Conservation (phyloP, 306 rosid species). For the Oemleria cerasiformis region DNA sequence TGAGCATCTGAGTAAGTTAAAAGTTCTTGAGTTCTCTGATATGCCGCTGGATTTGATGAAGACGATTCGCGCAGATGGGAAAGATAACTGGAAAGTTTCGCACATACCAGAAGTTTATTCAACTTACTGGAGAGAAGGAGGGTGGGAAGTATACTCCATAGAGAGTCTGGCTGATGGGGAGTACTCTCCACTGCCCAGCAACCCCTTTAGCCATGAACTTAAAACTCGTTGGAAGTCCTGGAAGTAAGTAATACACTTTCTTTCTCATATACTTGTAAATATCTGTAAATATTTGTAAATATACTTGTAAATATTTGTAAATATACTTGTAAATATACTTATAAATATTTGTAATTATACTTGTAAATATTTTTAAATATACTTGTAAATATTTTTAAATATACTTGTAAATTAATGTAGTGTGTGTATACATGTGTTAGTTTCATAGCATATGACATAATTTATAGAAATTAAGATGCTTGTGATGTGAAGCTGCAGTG, state of each 20-base stretch:
- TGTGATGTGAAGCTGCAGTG: too few relatives aligned
- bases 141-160: conserved; percentile 29
- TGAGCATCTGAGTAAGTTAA: conserved; percentile 25
- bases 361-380: not conserved
- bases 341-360: too few relatives aligned
- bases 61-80: conserved; percentile 23
- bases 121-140: conserved; percentile 35
- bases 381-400: too few relatives aligned
- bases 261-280: not conserved
- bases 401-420: too few relatives aligned
- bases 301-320: not conserved
- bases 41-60: conserved; percentile 30
- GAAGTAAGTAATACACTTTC: conserved; percentile 11
- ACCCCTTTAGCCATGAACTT: conserved; percentile 4
- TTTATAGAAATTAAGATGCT: too few relatives aligned
- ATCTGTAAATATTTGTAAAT: not conserved
- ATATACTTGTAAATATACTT: not conserved
- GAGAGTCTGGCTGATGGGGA: conserved; percentile 31
- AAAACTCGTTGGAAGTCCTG: conserved; percentile 26
- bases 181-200: conserved; percentile 34
- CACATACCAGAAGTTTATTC: conserved; percentile 33
- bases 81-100: conserved; percentile 18
- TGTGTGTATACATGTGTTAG: too few relatives aligned
- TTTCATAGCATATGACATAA: not conserved
- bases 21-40: conserved; percentile 30